Base-by-base conservation (phyloP, 176 grass and related monocot genomes). In the Luzula sylvatica region DNA sequence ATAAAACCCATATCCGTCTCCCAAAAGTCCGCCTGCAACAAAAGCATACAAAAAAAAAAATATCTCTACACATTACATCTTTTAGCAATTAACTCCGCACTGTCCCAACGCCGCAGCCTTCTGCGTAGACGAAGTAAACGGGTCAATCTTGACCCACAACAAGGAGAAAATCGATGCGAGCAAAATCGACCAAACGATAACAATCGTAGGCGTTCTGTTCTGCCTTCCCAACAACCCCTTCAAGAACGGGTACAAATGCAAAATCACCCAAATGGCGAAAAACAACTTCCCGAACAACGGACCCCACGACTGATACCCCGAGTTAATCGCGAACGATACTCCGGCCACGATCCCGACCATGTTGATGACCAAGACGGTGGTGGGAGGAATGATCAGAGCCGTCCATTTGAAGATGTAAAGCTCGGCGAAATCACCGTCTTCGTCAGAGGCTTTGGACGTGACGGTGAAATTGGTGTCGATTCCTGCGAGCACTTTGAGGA, bases 11-110 rank as follows among this genome's bases (percentile, higher is more conserved):
- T 8, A 48, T 55, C 26, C 58, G 65, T 27, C 3, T 75, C 49
- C 61, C 16, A 50, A 14, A 5, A 45, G n/a, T 3, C 41, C 20
- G 51, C 47, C 39, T 64, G 47, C 44, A 47, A 47, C 29, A 39
- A 42, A 50, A 64, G 47, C 41, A 49, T 23, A 64, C 44, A 64
- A 64, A 24, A 64, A 64, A 50, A 64, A 27, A 64, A 64, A 64
- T 23, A 64, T 61, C 30, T 66, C 55, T 66, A 53, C 54, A 74
- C 17, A 17, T 65, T 20, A 35, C 39, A 70, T 20, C 0, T 29
- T 70, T 94, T 68, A 94, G 57, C 88, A 94, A 81, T 83, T 94
- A 46, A 87, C 75, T 4, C 88, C 88, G 1, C 88, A 94, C 61
- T 94, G 88, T 50, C 78, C 87, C 67, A 77, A 44, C 0, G 82